Percentiles rank a stretch among this genome's conserved stretches.
These are phyloP conservation scores for Solanum chiquidenum DNA, from an alignment of 257 asterid species.

Conservation along the genomic window DNA sequence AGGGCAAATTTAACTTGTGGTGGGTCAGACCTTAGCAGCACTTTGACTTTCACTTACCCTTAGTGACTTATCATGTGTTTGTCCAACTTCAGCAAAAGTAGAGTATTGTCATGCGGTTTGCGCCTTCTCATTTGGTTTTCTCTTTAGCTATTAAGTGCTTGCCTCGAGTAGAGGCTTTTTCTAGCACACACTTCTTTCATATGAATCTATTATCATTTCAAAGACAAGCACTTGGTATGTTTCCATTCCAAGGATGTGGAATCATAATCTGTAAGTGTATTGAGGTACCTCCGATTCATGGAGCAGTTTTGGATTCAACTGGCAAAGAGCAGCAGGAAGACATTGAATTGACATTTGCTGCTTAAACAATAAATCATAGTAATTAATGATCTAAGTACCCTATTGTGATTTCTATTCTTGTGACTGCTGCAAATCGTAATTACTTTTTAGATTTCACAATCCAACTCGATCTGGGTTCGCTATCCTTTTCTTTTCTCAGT, in stretches of 20 bases:
- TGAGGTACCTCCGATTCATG: neutral
- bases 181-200: neutral
- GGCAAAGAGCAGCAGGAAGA: neutral
- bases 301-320: neutral
- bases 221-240: neutral
- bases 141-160: neutral
- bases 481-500: neutral
- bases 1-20: neutral
- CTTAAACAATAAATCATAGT: neutral
- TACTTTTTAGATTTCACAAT: neutral
- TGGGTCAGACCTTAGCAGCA: neutral
- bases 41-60: neutral
- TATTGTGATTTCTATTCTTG: neutral
- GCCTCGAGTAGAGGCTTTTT: neutral
- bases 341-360: neutral
- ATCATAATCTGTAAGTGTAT: neutral
- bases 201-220: neutral
- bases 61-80: neutral
- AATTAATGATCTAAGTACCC: neutral
- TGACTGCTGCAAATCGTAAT: neutral
- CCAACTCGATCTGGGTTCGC: neutral
- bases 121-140: neutral
- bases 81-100: neutral
- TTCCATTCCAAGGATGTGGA: neutral
- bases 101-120: neutral